Base-by-base conservation (phyloP, 2,329 filamentous ascomycete species). In the Talaromyces atroroseus region DNA sequence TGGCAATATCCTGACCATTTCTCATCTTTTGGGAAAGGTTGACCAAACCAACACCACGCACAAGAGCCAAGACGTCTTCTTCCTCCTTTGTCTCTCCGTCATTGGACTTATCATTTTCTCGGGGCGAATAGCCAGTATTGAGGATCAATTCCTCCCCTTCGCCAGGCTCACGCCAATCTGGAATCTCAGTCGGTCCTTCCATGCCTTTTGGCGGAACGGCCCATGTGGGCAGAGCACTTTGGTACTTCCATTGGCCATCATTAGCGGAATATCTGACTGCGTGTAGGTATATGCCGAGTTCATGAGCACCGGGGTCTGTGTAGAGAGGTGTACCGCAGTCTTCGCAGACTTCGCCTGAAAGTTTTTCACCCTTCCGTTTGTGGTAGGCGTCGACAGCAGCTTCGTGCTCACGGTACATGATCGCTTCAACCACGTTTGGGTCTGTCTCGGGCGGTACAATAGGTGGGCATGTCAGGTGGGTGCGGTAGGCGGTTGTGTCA, bases 231-330 rank as follows among this genome's bases (percentile, higher is more conserved):
- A 96, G 78, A 23, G 85, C 82, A 62, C 92, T 96, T 66, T 87
- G 83, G 71, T 96, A 97, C 53, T 85, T 85, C 94, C 94, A 99
- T 53, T 80, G 80, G 3, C 92, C 92, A 24, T 85, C 84, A 24
- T 85, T 82, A 69, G 92, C 92, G 63, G 92, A 87, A 70, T 99
- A 99, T 47, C 89, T 85, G 59, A 91, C 83, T 57, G 92, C 95
- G 76, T 99, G 94, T 60, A 99, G 79, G 81, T 92, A 99, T 42
- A 99, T 87, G 0, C 89, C 90, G 48, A 99, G 79, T 76, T 99
- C 94, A 66, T 97, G 92, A 44, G 80, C 75, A 1, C 92, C 92
- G 0, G 94, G 94, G 68, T 99, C 94, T 16, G 89, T 95, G 73
- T 97, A 99, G 45, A 99, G 78, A 21, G 90, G 88, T 20, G 94